These are phyloP conservation scores for Hura crepitans DNA, from an alignment of 441 rosid genomes.

Conservation along the genomic window DNA sequence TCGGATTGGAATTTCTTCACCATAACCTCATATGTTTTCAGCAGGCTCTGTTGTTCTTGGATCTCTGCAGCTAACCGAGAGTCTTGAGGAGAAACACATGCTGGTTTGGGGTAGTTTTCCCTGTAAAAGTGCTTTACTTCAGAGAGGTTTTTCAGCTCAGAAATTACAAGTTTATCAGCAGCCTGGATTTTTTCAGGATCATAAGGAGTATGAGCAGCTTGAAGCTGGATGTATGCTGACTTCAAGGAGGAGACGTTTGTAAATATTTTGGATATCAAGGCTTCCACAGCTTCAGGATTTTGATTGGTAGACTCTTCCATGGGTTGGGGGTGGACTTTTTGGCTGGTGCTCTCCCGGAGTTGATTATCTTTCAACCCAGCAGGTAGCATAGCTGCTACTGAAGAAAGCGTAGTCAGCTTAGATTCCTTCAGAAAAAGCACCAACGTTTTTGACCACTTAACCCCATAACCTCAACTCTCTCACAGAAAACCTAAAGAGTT, in stretches of 20 bases:
- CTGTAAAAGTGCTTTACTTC: conserved; percentile 84
- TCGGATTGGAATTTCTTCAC: conserved; percentile 95
- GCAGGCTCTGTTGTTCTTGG: conserved; percentile 90
- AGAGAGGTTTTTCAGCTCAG: conserved; percentile 76
- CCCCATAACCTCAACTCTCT: background rate
- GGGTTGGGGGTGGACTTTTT: conserved; percentile 93
- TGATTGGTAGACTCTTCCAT: conserved; percentile 84
- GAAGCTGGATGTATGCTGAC: conserved; percentile 89
- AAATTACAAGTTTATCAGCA: conserved; percentile 78
- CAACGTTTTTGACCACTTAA: conserved; percentile 3
- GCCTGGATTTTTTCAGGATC: conserved; percentile 92
- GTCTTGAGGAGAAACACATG: conserved; percentile 76
- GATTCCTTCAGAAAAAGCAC: conserved; percentile 23
- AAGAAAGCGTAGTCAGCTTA: conserved; percentile 26
- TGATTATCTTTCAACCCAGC: conserved; percentile 82
- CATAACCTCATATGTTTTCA: conserved; percentile 96
- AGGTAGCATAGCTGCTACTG: conserved; percentile 77
- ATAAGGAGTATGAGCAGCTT: conserved; percentile 91
- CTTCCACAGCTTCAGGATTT: conserved; percentile 80
- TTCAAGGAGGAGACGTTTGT: conserved; percentile 80
- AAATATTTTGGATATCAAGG: conserved; percentile 72
- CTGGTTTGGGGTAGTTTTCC: conserved; percentile 79
- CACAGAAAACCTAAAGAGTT: background rate
- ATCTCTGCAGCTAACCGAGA: conserved; percentile 97
- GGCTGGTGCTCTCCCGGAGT: conserved; percentile 77